Evolutionary conservation across 176 grass and related monocot species (phyloP).

Genomic region (Olyra latifolia): DNA sequence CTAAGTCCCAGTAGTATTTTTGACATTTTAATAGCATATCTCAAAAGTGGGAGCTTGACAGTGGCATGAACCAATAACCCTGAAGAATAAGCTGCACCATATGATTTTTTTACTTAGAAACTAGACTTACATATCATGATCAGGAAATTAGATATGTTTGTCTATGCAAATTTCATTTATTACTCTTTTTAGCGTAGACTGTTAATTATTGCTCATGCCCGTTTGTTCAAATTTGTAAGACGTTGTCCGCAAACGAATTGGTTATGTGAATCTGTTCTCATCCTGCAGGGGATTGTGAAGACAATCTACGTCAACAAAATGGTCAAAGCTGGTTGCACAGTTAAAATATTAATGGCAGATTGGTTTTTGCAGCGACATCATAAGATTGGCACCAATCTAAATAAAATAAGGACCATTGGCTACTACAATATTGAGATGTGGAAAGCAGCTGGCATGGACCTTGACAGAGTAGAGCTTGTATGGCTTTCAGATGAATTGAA

Average conservation of each 20-base stretch:
- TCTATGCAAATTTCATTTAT: not conserved
- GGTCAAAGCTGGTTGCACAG: not conserved
- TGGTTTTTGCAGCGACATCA: not conserved
- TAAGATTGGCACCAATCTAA: not conserved
- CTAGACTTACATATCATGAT: not conserved
- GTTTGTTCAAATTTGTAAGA: not conserved
- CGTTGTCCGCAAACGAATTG: not conserved
- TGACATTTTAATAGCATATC: no score
- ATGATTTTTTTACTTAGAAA: not conserved
- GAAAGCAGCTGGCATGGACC: slow-evolving; percentile 12
- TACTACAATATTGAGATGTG: slow-evolving; percentile 6
- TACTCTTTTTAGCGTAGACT: not conserved
- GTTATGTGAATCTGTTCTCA: not conserved
- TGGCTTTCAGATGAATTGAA: slow-evolving; percentile 19
- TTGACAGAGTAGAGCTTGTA: slow-evolving; percentile 1
- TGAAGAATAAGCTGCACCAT: not conserved
- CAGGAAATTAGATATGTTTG: not conserved
- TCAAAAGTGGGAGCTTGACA: no score
- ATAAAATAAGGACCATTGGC: not conserved
- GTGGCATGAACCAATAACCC: no score
- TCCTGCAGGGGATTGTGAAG: slow-evolving; percentile 1
- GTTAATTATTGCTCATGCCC: not conserved
- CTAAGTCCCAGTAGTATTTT: no score
- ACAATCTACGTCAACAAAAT: not conserved
- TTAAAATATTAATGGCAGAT: slow-evolving; percentile 18